Evolutionary conservation across 2,329 filamentous ascomycete species (phyloP), one percentile per base, ranked within the genome.

Genomic region (Chaetomium strumarium): DNA sequence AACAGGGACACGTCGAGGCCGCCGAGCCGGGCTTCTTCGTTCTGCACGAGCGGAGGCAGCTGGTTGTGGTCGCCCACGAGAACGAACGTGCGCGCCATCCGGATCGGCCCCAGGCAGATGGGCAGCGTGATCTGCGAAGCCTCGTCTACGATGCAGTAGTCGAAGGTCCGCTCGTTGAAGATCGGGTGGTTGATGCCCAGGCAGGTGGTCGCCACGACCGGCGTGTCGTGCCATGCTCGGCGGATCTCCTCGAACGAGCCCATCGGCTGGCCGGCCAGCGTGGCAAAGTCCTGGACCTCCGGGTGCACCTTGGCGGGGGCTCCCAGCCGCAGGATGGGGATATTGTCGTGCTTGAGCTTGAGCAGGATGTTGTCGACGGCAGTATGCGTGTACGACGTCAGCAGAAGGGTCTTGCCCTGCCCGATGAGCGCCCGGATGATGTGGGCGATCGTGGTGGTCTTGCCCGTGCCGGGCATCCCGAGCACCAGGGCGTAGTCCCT

Each of bases 131-230:
- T 97, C 64, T 99, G 93, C 2, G 91, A 96, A 0, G 93, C 93
- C 70, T 99, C 93, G 60, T 99, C 93, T 4, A 99, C 92, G 57
- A 99, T 97, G 65, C 93, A 99, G 66, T 96, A 97, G 70, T 99
- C 93, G 61, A 99, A 99, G 0, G 85, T 83, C 5, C 93, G 86
- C 64, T 92, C 87, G 52, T 81, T 86, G 71, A 99, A 97, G 9
- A 99, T 74, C 2, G 85, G 79, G 67, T 99, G 93, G 61, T 86
- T 92, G 66, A 96, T 88, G 2, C 91, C 90, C 24, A 99, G 78
- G 65, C 93, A 99, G 0, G 93, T 97, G 0, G 93, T 96, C 5
- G 92, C 93, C 3, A 99, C 93, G 29, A 99, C 84, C 1, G 88
- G 88, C 2, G 88, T 89, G 45, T 85, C 83, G 66, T 93, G 87